These are phyloP conservation scores for Saccharum hybrid DNA, from an alignment of 202 grass and related monocot genomes.

Conservation along the genomic window DNA sequence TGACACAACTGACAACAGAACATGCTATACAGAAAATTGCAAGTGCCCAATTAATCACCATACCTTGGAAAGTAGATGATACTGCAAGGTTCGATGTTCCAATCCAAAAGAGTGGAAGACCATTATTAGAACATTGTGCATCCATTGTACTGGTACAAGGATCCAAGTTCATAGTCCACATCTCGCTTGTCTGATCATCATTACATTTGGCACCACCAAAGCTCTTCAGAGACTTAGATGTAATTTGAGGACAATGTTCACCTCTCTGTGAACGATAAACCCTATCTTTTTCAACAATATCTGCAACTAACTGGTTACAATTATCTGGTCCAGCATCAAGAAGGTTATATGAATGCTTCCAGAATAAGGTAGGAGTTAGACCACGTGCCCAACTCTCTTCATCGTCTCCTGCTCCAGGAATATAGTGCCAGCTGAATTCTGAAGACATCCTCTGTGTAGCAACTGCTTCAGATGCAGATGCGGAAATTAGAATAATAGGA, in stretches of 20 bases:
- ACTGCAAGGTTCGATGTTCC: constrained; percentile 71
- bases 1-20: constrained; percentile 6
- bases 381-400: constrained; percentile 97
- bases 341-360: constrained; percentile 81
- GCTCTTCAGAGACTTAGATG: constrained; percentile 47
- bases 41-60: constrained; percentile 15
- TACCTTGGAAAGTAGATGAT: constrained; percentile 73
- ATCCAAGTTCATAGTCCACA: constrained; percentile 33
- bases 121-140: constrained; percentile 41
- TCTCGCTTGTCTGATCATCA: constrained; percentile 34
- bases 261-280: constrained; percentile 77
- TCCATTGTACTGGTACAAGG: constrained; percentile 44
- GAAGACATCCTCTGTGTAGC: constrained; percentile 57
- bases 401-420: constrained; percentile 91
- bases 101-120: constrained; percentile 68
- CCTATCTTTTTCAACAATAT: constrained; percentile 89
- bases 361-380: constrained; percentile 77
- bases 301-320: constrained; percentile 74
- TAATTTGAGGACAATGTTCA: constrained; percentile 79
- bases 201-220: constrained; percentile 36
- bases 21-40: neutral
- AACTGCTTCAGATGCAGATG: constrained; percentile 62
- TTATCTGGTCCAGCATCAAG: constrained; percentile 75
- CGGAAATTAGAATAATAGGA: constrained; percentile 80
- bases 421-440: constrained; percentile 86